A percentile compares a stretch with the other conserved stretches of the same genome.
phyloP scores from a whole-genome alignment of 169 alveolate genomes.

The Theileria parva region DNA sequence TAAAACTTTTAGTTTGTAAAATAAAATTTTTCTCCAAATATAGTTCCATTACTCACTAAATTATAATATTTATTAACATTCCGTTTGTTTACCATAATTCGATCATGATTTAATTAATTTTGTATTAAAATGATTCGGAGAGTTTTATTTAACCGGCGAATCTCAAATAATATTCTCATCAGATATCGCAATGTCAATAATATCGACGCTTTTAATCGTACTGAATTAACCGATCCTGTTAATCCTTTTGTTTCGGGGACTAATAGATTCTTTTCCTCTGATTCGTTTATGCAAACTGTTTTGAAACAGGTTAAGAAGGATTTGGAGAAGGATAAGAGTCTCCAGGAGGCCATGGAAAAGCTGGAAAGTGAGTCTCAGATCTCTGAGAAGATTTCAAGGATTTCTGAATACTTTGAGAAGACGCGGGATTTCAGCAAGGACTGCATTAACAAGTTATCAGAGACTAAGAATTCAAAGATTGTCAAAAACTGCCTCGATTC shows the following conservation, averaged over 20 bases:
- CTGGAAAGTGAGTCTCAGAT: constrained; percentile 68
- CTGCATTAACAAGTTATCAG: constrained; percentile 42
- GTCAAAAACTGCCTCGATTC: constrained; percentile 38
- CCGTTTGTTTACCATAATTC: background rate
- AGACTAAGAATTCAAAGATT: constrained; percentile 48
- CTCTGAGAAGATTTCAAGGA: constrained; percentile 59
- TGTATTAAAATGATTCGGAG: constrained; percentile 4
- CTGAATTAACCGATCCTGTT: background rate
- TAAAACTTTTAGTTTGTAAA: background rate
- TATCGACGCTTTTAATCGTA: no score
- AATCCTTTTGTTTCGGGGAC: background rate
- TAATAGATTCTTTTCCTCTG: constrained; percentile 35
- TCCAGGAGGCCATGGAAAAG: constrained; percentile 77
- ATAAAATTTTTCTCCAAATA: no score
- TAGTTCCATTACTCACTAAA: no score
- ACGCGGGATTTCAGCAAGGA: constrained; percentile 38
- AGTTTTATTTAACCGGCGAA: background rate
- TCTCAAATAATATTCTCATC: background rate
- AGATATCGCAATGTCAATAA: constrained; percentile 5
- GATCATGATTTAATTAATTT: background rate
- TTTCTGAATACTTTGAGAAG: constrained; percentile 46
- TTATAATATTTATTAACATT: no score
- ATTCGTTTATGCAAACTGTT: constrained; percentile 73
- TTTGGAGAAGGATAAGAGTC: constrained; percentile 74
- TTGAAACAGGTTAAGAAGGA: constrained; percentile 78